Base-by-base conservation (phyloP, 768 basidiomycete genomes). In the Harrya chromipes region DNA sequence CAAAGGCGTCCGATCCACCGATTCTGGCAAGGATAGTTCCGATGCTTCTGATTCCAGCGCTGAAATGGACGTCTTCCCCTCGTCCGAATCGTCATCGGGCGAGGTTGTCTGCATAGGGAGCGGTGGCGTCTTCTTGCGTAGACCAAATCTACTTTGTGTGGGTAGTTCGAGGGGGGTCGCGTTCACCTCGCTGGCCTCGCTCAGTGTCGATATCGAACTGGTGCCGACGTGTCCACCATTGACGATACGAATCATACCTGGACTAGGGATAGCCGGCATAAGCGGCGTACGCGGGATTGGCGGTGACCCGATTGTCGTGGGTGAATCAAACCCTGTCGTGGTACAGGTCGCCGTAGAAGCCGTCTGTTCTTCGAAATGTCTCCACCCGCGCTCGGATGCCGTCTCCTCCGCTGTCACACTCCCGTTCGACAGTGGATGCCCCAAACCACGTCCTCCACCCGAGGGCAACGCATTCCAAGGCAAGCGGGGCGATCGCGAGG, bases 71-170 rank as follows among this genome's bases (percentile, higher is more conserved):
- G 12, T 37, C 16, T 21, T 23, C 4, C 74, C 73, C 47, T 82
- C 29, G 29, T 29, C 77, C 10, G 46, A 49, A 11, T 46, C 68
- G 57, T 42, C 62, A 24, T 49, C 53, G 27, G 53, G 24, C 29
- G 13, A 16, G 4, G 16, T 13, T 6, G 10, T 34, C 9, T 36
- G 52, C 17, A 53, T 33, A 3, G 64, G 46, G 1, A 41, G 54
- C 27, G 71, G 64, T 1, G 72, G 73, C 0, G 70, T 65, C 46
- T 69, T 75, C 61, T 72, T 81, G 40, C 72, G 69, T 9, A 62
- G 54, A 19, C 70, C 43, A 24, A 67, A 71, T 26, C 64, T 60
- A n/a, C 57, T 48, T 16, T 60, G 63, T 1, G 58, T 13, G 16
- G 69, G 64, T 4, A 64, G 58, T 37, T 65, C 68, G 36, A 63